These are phyloP conservation scores for Balansia obtecta DNA, from an alignment of 2,329 filamentous ascomycete species.

Conservation along the genomic window DNA sequence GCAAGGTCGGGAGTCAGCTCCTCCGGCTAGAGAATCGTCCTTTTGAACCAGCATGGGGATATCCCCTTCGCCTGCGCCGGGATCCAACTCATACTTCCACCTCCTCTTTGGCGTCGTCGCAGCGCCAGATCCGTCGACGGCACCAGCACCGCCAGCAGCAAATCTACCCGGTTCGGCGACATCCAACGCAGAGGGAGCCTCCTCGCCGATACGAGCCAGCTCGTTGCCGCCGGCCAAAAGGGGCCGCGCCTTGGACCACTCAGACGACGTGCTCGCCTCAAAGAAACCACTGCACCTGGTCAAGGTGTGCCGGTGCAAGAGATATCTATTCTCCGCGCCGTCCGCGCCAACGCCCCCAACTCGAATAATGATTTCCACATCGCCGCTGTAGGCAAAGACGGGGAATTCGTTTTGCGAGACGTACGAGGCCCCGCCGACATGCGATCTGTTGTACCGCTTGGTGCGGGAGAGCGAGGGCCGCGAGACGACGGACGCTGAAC, in stretches of 20 bases:
- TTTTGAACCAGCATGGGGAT: slow-evolving; percentile 82
- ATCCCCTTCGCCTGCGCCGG: slow-evolving; percentile 58
- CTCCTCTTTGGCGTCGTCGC: slow-evolving; percentile 29
- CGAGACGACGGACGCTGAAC: slow-evolving; percentile 41
- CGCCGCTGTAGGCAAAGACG: slow-evolving; percentile 77
- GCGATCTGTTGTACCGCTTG: slow-evolving; percentile 70
- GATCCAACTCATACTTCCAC: slow-evolving; percentile 85
- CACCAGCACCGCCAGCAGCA: background rate
- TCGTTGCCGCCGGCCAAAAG: slow-evolving; percentile 25
- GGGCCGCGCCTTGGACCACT: slow-evolving; percentile 43
- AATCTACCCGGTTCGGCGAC: slow-evolving; percentile 9
- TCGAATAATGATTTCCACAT: slow-evolving; percentile 78
- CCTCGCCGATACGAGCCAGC: slow-evolving; percentile 41
- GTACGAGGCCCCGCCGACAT: slow-evolving; percentile 59
- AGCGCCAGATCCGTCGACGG: background rate
- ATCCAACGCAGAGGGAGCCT: slow-evolving; percentile 15
- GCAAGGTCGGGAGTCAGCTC: slow-evolving; percentile 7
- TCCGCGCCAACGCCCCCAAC: slow-evolving; percentile 45
- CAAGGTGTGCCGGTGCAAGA: slow-evolving; percentile 78
- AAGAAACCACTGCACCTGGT: slow-evolving; percentile 91
- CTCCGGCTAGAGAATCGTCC: slow-evolving; percentile 29
- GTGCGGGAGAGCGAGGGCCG: slow-evolving; percentile 45
- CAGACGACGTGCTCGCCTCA: slow-evolving; percentile 68
- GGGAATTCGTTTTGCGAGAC: slow-evolving; percentile 83
- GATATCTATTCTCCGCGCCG: slow-evolving; percentile 58